Base-by-base conservation (phyloP, 2,329 filamentous ascomycete genomes). In the Chaetomium globosum region DNA sequence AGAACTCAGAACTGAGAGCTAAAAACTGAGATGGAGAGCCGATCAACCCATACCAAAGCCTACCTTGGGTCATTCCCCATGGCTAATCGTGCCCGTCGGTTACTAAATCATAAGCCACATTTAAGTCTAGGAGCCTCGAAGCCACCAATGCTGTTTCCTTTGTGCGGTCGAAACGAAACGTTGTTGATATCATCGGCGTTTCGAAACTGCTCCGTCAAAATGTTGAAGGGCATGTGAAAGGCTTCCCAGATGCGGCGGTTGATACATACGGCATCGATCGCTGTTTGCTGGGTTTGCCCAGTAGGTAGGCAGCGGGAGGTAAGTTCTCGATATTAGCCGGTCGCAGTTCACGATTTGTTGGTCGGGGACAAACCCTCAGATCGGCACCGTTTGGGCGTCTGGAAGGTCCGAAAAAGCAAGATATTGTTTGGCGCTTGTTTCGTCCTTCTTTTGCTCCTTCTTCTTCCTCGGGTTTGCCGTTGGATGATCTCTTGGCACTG, bases 181-280 rank as follows among this genome's bases (percentile, higher is more conserved):
- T n/a, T 9, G 8, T 56, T 56, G 33, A 43, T 36, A 39, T 56
- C 53, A 19, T 43, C 21, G 4, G 26, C 28, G 54, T 56, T 43
- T 56, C 31, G 21, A 56, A 56, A 56, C 54, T 12, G 8, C 46
- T 48, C 46, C 7, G 46, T 48, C 46, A 48, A 48, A 19, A 19
- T 4, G 39, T 43, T n/a, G 39, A 43, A 7, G 39, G 5, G 16
- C 39, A 36, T 10, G 33, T 36, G 39, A 43, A 19, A 16, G 5
- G 39, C 39, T 43, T 19, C 39, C 16, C 16, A 43, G 16, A 43
- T 43, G 39, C 2, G 4, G 16, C 13, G 4, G 33, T 36, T 36
- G 39, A 16, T 43, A 16, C 16, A n/a, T 43, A 26, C 16, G 16
- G 16, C 39, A 43, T n/a, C 39, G 39, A 5, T 43, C 13, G 6